A percentile compares a stretch with the other conserved stretches of the same genome.
phyloP scores from a whole-genome alignment of 2,329 filamentous ascomycete species.

The Xylaria sp. region DNA sequence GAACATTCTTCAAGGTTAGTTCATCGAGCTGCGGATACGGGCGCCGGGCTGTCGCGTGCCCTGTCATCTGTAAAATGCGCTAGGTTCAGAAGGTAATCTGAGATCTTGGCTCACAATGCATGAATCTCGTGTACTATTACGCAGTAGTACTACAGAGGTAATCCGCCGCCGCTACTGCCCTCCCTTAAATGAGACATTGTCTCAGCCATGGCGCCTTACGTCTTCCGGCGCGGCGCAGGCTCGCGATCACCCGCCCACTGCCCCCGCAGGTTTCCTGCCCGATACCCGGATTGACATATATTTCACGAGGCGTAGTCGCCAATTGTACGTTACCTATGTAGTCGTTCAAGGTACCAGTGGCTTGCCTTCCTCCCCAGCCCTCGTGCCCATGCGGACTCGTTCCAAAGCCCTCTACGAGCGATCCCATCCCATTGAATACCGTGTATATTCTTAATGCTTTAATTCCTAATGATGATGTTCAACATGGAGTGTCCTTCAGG shows the following conservation, averaged over 20 bases:
- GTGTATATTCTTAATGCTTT: neutral
- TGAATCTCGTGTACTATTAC: slow-evolving; percentile 4
- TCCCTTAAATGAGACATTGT: neutral
- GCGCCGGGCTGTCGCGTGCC: neutral
- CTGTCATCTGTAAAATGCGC: neutral
- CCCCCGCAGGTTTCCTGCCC: slow-evolving; percentile 15
- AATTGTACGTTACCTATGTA: no score
- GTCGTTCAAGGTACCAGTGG: slow-evolving; percentile 6
- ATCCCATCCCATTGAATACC: neutral
- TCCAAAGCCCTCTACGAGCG: slow-evolving; percentile 9
- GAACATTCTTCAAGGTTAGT: slow-evolving; percentile 2
- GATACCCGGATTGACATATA: slow-evolving; percentile 13
- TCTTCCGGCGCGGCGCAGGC: slow-evolving; percentile 7
- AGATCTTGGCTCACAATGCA: slow-evolving; percentile 11
- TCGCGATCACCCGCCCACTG: slow-evolving; percentile 8
- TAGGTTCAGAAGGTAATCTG: neutral
- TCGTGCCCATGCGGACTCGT: slow-evolving; percentile 8
- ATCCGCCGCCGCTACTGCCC: neutral
- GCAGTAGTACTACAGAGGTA: neutral
- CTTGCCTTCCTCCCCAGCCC: slow-evolving; percentile 12
- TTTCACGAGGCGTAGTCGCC: slow-evolving; percentile 18
- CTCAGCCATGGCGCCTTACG: neutral
- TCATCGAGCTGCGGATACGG: neutral
- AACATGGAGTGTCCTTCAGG: slow-evolving; percentile 28
- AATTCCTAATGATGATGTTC: slow-evolving; percentile 31